Percentiles rank a stretch among this genome's conserved stretches.
Evolutionary conservation across 495 filamentous ascomycete species (phyloP).

Genomic region (Penicillium verhagenii): DNA sequence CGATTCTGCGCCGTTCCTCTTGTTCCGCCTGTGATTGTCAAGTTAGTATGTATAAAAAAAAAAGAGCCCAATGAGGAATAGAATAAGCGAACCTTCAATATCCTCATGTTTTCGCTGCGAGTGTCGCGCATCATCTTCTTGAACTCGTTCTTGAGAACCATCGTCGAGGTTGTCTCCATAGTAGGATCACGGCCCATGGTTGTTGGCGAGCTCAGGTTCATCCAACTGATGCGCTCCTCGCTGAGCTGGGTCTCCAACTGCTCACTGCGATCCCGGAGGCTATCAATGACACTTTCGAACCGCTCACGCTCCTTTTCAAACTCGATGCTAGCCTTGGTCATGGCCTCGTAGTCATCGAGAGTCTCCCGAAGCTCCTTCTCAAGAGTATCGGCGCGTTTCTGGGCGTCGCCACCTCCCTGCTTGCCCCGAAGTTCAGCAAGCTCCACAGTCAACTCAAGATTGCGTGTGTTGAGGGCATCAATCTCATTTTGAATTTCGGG

Average conservation of each 20-base stretch:
- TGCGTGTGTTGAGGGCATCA: conserved; percentile 58
- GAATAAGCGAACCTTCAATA: conserved; percentile 58
- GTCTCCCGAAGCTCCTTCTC: conserved; percentile 80
- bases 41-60: conserved; percentile 9
- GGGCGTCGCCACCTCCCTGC: conserved; percentile 46
- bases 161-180: conserved; percentile 64
- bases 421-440: conserved; percentile 53
- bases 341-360: conserved; percentile 78
- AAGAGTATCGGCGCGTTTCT: conserved; percentile 59
- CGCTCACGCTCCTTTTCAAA: conserved; percentile 81
- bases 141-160: conserved; percentile 77
- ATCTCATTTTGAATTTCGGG: conserved; percentile 66
- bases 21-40: conserved; percentile 58
- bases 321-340: conserved; percentile 82
- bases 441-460: conserved; percentile 58
- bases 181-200: conserved; percentile 45
- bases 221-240: conserved; percentile 70
- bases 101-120: conserved; percentile 66
- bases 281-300: conserved; percentile 72
- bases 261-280: conserved; percentile 67
- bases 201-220: conserved; percentile 60
- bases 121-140: conserved; percentile 90
- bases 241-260: conserved; percentile 63
- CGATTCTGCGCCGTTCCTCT: conserved; percentile 66
- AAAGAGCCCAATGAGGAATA: neutral